Base-by-base conservation (phyloP, 192 early-diverging fungal species). In the Backusella morwellensis region DNA sequence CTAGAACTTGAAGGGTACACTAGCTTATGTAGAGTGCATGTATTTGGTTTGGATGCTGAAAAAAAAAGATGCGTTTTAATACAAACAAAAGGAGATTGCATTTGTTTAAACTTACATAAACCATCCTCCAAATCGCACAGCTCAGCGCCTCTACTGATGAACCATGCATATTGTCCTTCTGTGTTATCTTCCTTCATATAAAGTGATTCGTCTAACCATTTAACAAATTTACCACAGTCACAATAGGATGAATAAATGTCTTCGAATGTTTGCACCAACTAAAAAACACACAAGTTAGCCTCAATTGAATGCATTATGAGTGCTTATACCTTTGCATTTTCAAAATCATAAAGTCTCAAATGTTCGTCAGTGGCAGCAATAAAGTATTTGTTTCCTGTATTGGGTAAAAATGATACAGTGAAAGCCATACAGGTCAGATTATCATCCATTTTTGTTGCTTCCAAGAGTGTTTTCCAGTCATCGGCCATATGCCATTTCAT, bases 361-460 rank as follows among this genome's bases (percentile, higher is more conserved):
- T 93, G 90, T 78, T 94, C 95, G 74, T 98, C 97, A 41, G 93
- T 94, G 6, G 97, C 90, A 4, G 95, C 95, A 52, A 96, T 75
- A 78, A 98, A 97, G 84, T 95, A 98, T 73, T 90, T 92, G 86
- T 98, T 98, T 29, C 96, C 97, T 2, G 95, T 95, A 77, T 95
- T 91, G 1, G 97, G 96, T 35, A 97, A 84, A 86, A 98, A 98
- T 21, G 96, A 93, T 15, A 96, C 92, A 0, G 93, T 96, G 84
- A 98, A 98, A 12, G 96, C 96, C 96, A 98, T 98, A 83, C 95
- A 97, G 2, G 95, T 97, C 21, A 93, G 82, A 21, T 92, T 94
- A 71, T 97, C 96, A 12, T 83, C 85, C 85, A 97, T 91, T 63
- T 88, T 85, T n/a, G 79, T 89, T 52, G 87, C 77, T 26, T 90